Base-by-base conservation (phyloP, 495 filamentous ascomycete species). In the Chaetomium tenue region DNA sequence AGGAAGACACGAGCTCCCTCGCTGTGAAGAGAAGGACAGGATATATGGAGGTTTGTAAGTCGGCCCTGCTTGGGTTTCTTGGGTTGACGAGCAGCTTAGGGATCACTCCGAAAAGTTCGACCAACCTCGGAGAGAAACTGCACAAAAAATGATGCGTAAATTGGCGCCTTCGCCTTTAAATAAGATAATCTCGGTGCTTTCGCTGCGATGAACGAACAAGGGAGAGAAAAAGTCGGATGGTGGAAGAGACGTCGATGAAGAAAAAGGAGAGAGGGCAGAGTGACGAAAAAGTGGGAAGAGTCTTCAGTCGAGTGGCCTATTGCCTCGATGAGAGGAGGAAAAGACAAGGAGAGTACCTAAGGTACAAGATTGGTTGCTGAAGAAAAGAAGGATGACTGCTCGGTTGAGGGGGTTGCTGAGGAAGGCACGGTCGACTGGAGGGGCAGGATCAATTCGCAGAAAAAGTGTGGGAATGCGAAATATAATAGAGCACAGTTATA, bases 1-100 rank as follows among this genome's bases (percentile, higher is more conserved):
- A 2, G 42, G 51, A 58, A 64, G 54, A 59, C 55, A 64, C 55
- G 62, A 13, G 62, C 55, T 59, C 39, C 33, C 33, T 42, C 11
- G 13, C 23, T 1, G 20, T 40, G 37, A n/a, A 15, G 18, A 47
- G n/a, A 39, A 39, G 0, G 6, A 20, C 12, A 12, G 0, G 37
- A 30, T 28, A 30, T 42, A 30, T 12, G 30, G 40, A 28, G 30
- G 57, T 20, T 59, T 59, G 42, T 26, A 20, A 9, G 23, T 37
- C 39, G n/a, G 8, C 5, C 42, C 26, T 42, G 22, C 42, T 33
- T 22, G 9, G n/a, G n/a, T n/a, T n/a, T n/a, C n/a, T n/a, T n/a
- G n/a, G n/a, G 42, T 33, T 18, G 3, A 60, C 16, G 18, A 8
- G 1, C 44, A 50, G 15, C 46, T 23, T 58, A 2, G 22, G 57